Evolutionary conservation across 306 rosid species (phyloP).

Genomic region (Pyrus betulifolia): DNA sequence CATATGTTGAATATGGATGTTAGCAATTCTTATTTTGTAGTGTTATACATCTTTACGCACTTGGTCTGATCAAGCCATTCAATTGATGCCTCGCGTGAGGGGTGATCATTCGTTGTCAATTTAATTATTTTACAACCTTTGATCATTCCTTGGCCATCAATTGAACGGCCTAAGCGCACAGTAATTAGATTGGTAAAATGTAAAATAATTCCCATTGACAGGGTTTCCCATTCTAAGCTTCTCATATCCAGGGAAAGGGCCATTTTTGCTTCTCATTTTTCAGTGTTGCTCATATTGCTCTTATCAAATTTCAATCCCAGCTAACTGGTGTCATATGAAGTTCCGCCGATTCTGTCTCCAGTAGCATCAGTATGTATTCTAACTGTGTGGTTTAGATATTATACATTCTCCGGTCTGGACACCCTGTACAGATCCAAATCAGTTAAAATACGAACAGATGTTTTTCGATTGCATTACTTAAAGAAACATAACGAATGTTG

Average conservation of each 20-base stretch:
- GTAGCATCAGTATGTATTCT: conserved; percentile 78
- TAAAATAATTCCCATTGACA: not conserved
- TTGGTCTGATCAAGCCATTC: conserved; percentile 11
- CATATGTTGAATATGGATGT: not conserved
- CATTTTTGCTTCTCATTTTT: not conserved
- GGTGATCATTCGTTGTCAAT: not conserved
- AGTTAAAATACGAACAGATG: not conserved
- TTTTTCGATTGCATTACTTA: not conserved
- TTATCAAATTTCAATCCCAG: conserved; percentile 41
- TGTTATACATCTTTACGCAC: not conserved
- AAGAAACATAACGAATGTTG: not conserved
- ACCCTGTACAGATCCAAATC: not conserved
- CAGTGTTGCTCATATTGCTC: conserved; percentile 11
- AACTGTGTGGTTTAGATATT: not conserved
- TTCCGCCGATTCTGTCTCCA: conserved; percentile 75
- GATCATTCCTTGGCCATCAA: not conserved
- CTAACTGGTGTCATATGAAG: conserved; percentile 92
- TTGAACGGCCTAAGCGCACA: not conserved
- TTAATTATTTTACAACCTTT: not conserved
- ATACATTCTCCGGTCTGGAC: not conserved
- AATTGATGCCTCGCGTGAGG: not conserved
- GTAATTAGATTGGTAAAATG: not conserved
- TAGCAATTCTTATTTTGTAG: not conserved
- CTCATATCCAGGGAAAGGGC: not conserved
- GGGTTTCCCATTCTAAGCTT: conserved; percentile 7